These are phyloP conservation scores for Fusarium lyarnte DNA, from an alignment of 2,329 filamentous ascomycete genomes.

Conservation along the genomic window DNA sequence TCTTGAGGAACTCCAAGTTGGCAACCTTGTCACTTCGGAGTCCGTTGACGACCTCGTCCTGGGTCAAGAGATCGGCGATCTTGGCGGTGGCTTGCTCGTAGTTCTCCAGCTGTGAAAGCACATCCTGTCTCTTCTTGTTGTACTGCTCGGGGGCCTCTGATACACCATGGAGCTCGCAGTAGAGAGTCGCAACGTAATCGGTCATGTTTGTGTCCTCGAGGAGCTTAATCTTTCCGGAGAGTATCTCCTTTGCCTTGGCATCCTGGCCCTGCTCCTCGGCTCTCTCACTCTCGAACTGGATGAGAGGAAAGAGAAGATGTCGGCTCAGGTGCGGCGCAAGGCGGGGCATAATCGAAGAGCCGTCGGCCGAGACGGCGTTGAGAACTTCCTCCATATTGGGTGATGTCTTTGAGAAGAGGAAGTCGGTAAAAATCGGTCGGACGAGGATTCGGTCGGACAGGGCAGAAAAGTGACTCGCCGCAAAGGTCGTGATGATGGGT, in stretches of 20 bases:
- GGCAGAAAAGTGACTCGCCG: slow-evolving; percentile 43
- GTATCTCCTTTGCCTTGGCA: slow-evolving; percentile 72
- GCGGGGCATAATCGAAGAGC: slow-evolving; percentile 86
- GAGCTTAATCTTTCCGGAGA: slow-evolving; percentile 89
- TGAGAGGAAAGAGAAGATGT: slow-evolving; percentile 94
- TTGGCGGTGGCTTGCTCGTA: slow-evolving; percentile 89
- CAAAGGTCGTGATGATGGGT: slow-evolving; percentile 36
- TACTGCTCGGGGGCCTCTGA: slow-evolving; percentile 85
- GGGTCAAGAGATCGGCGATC: slow-evolving; percentile 85
- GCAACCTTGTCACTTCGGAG: slow-evolving; percentile 96
- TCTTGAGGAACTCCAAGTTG: slow-evolving; percentile 98
- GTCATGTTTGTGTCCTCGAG: slow-evolving; percentile 99
- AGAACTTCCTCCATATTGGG: slow-evolving; percentile 55
- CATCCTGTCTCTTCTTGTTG: slow-evolving; percentile 87
- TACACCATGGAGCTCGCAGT: slow-evolving; percentile 87
- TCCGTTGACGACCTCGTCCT: slow-evolving; percentile 90
- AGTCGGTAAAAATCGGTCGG: slow-evolving; percentile 21
- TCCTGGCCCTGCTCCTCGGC: slow-evolving; percentile 77
- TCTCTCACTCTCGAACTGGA: slow-evolving; percentile 88
- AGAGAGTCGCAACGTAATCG: slow-evolving; percentile 92
- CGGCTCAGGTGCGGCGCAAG: slow-evolving; percentile 93
- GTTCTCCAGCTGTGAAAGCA: slow-evolving; percentile 82
- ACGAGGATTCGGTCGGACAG: slow-evolving; percentile 17
- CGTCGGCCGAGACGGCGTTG: slow-evolving; percentile 67
- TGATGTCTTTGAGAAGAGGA: slow-evolving; percentile 13